Percentiles rank a stretch among this genome's conserved stretches.
These are phyloP conservation scores for Nakaseomyces bracarensis DNA, from an alignment of 1,139 yeast genomes.

Conservation along the genomic window DNA sequence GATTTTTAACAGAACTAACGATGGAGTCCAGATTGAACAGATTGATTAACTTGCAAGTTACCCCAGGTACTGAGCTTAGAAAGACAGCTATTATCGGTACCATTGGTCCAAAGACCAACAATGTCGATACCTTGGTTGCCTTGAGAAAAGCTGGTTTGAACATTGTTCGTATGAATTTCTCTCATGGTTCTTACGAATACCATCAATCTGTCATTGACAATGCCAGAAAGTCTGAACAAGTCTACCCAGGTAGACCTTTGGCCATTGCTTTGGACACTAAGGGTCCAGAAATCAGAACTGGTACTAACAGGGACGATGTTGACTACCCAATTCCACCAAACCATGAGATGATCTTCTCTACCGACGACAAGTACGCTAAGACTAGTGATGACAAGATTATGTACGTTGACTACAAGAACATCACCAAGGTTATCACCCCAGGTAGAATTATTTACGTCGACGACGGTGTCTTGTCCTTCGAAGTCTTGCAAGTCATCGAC, in stretches of 20 bases:
- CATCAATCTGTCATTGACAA: slow-evolving; percentile 95
- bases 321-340: slow-evolving; percentile 78
- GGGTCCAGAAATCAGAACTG: slow-evolving; percentile 99
- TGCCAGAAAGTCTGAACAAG: slow-evolving; percentile 85
- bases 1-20: background rate
- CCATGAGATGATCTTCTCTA: slow-evolving; percentile 88
- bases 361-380: slow-evolving; percentile 71
- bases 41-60: slow-evolving; percentile 76
- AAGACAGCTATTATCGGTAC: slow-evolving; percentile 97
- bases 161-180: slow-evolving; percentile 97
- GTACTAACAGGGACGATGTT: slow-evolving; percentile 69
- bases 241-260: slow-evolving; percentile 89
- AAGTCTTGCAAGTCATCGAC: slow-evolving; percentile 76
- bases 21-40: slow-evolving; percentile 42
- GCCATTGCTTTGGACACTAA: slow-evolving; percentile 98
- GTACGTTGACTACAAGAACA: slow-evolving; percentile 92
- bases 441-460: slow-evolving; percentile 92
- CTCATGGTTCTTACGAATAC: slow-evolving; percentile 95
- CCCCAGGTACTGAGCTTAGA: slow-evolving; percentile 76
- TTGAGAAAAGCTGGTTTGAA: slow-evolving; percentile 95
- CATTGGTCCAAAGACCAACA: slow-evolving; percentile 94
- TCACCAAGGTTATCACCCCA: slow-evolving; percentile 78
- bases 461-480: slow-evolving; percentile 95
- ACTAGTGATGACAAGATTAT: slow-evolving; percentile 68
- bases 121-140: slow-evolving; percentile 72